phyloP scores from a whole-genome alignment of 768 basidiomycete species.

The Mrakia frigida region DNA sequence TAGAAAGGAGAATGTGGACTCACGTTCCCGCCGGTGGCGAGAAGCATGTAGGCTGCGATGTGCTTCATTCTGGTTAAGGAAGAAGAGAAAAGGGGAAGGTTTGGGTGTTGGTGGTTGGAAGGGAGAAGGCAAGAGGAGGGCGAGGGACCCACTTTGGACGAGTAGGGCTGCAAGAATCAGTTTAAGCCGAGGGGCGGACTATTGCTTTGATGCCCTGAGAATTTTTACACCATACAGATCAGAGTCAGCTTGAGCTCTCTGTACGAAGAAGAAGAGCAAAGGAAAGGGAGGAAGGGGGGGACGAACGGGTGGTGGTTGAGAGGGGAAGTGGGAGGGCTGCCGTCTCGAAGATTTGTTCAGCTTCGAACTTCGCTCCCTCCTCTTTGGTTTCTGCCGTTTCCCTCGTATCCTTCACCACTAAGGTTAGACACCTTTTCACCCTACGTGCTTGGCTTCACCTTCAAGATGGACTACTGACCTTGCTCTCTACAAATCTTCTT shows the following conservation, averaged over 20 bases:
- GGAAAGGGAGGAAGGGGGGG: neutral
- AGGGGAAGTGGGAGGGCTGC: neutral
- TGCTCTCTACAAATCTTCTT: neutral
- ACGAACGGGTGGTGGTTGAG: neutral
- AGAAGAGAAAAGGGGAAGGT: constrained; percentile 25
- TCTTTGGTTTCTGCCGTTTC: neutral
- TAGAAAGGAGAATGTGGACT: constrained; percentile 47
- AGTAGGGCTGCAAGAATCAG: constrained; percentile 20
- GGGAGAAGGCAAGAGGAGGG: neutral
- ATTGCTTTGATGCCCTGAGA: constrained; percentile 17
- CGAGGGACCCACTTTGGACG: constrained; percentile 25
- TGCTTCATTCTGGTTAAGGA: constrained; percentile 43
- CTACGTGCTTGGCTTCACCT: no score
- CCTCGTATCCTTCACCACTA: no score
- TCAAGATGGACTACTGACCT: neutral
- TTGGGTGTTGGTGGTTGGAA: constrained; percentile 35
- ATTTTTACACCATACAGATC: neutral
- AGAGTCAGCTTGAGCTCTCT: no score
- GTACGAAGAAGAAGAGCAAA: neutral
- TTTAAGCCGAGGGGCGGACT: constrained; percentile 23
- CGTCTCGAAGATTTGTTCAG: no score
- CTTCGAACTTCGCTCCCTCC: neutral
- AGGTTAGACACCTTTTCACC: no score
- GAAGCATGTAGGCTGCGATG: constrained; percentile 94
- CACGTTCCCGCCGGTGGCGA: constrained; percentile 87